phyloP scores from a whole-genome alignment of 1,139 yeast genomes.

The Saccharomycopsis hybrid region DNA sequence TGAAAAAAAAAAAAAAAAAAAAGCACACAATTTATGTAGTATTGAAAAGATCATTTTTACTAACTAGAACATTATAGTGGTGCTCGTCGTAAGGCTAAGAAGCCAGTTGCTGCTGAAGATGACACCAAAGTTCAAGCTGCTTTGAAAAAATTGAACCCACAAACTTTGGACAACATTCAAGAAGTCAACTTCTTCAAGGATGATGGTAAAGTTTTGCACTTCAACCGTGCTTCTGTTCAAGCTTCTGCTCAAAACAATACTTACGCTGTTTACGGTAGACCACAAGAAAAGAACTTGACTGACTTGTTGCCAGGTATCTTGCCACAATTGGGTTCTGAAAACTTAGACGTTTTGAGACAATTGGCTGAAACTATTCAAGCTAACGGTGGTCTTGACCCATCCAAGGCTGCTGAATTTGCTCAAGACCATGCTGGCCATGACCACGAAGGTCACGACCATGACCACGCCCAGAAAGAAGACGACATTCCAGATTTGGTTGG shows the following conservation, averaged over 20 bases:
- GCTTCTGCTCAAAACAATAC: constrained; percentile 89
- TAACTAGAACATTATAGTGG: constrained; percentile 33
- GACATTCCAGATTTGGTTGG: constrained; percentile 93
- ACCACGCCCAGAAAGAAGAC: constrained; percentile 34
- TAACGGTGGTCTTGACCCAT: constrained; percentile 41
- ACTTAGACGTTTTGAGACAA: constrained; percentile 82
- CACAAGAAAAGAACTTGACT: constrained; percentile 88
- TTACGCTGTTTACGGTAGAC: constrained; percentile 91
- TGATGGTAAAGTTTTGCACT: constrained; percentile 93
- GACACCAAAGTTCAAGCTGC: constrained; percentile 89
- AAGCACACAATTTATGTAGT: too few species aligned
- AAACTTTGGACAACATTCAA: constrained; percentile 82
- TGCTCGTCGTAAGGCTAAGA: constrained; percentile 55
- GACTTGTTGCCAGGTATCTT: constrained; percentile 93
- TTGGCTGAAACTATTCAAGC: constrained; percentile 84
- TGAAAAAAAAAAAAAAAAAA: too few species aligned
- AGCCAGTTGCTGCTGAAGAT: constrained; percentile 60
- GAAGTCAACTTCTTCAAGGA: constrained; percentile 98
- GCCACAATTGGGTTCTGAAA: constrained; percentile 96
- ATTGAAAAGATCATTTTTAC: too few species aligned
- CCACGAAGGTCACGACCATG: constrained; percentile 21
- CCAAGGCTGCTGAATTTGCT: constrained; percentile 45
- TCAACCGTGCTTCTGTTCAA: constrained; percentile 93
- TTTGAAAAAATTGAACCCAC: constrained; percentile 83
- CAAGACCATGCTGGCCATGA: constrained; percentile 35